Conservation (phyloP, 495 filamentous ascomycete species). For the Sporormia fimetaria region DNA sequence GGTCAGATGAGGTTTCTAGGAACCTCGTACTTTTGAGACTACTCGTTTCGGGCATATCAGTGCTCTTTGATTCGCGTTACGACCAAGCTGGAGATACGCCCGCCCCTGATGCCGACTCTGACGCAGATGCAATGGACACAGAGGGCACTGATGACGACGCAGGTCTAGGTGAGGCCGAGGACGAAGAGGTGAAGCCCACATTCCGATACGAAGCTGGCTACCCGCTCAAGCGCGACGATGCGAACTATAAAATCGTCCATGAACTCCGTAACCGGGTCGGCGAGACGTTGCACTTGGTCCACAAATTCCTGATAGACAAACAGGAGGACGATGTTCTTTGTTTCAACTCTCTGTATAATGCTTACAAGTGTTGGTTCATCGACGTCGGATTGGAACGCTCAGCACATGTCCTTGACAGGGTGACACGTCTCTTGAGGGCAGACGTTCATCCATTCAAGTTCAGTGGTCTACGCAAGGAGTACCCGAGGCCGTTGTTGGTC, state of each 20-base stretch:
- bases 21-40: conserved; percentile 79
- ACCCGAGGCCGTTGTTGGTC: conserved; percentile 78
- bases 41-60: conserved; percentile 74
- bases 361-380: conserved; percentile 92
- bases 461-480: conserved; percentile 81
- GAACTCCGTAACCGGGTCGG: conserved; percentile 67
- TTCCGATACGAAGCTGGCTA: conserved; percentile 84
- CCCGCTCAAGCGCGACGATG: conserved; percentile 51
- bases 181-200: conserved; percentile 67
- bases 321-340: conserved; percentile 94
- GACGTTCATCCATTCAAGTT: conserved; percentile 91
- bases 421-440: conserved; percentile 65
- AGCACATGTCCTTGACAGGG: conserved; percentile 81
- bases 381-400: conserved; percentile 94
- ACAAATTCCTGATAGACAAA: conserved; percentile 67
- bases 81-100: conserved; percentile 23
- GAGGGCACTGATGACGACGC: conserved; percentile 41
- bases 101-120: conserved; percentile 27
- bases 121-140: conserved; percentile 38
- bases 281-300: conserved; percentile 67
- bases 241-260: conserved; percentile 64
- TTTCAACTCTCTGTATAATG: conserved; percentile 83
- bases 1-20: conserved; percentile 91
- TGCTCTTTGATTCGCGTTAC: conserved; percentile 71
- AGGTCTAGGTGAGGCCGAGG: conserved; percentile 59